Base-by-base conservation (phyloP, 257 asterid genomes). In the Perilla frutescens region DNA sequence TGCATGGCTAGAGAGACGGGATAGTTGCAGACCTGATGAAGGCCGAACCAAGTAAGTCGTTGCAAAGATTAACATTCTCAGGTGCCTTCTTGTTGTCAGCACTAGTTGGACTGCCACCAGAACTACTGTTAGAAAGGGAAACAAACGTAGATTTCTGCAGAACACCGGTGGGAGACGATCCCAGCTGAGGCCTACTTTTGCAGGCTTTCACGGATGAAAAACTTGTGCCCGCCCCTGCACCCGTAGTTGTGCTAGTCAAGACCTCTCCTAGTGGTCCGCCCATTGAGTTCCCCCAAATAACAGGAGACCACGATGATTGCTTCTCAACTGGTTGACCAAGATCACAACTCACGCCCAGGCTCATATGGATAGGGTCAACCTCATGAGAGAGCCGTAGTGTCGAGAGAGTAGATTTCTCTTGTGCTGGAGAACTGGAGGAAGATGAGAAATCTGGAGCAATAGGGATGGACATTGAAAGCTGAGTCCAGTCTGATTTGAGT, bases 231-330 rank as follows among this genome's bases (percentile, higher is more conserved):
- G 39, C 77, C 26, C 81, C 83, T 49, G 47, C 74, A 15, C 34
- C 58, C 10, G 53, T 50, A 13, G 81, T 50, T 3, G 90, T 73
- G 70, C 81, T 80, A n/a, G 87, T 89, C 87, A 91, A 67, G 9
- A 84, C 98, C 83, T 91, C 98, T 26, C 93, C 98, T 4, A 94
- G 72, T 2, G 98, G 99, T 1, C 98, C 97, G 0, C 97, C 96
- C 76, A 87, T 72, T 7, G 94, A 78, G 76, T 68, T 86, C 50
- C 85, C 96, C 98, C 98, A 90, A 9, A 85, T 51, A 48, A 79
- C 77, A 11, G 97, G 97, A 5, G 80, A 14, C 96, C 98, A 92
- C 8, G 80, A 50, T 8, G 85, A 37, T 45, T 83, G 88, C 81
- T 83, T 87, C 15, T 83, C 85, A 47, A 61, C 76, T 4, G 80